Evolutionary conservation across 805 yeast species (phyloP), one percentile per base, ranked within the genome.

Genomic region (Candida sanyiensis): DNA sequence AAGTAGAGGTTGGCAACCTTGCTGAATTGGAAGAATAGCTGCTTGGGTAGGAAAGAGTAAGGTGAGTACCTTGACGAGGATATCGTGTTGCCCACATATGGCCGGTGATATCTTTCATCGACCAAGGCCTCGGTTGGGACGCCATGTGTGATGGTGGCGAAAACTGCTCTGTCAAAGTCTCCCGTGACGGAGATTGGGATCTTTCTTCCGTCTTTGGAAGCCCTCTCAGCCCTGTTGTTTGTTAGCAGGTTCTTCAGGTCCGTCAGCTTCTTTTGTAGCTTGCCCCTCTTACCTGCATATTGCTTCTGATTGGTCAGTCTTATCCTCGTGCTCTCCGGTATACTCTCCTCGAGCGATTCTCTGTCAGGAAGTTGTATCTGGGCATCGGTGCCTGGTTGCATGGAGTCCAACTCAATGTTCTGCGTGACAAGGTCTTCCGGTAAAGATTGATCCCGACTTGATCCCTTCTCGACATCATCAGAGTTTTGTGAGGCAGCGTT

Each of bases 41-140:
- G 87, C 59, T 88, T 88, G 6, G 97, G 97, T 17, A 90, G 50
- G 56, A 90, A 90, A 8, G 88, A 69, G 29, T 90, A 56, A 4
- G 97, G 97, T 2, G 97, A 90, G 62, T 90, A 93, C 63, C 88
- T 89, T 4, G 98, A 93, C 3, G 88, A 88, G 1, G 94, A 84
- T 43, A 93, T 81, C 21, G 70, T 50, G 59, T 93, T 93, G 42
- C 70, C 59, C 39, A 71, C 51, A 58, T 82, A 90, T 0, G 86
- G 78, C 29, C 57, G 68, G 6, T 67, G 60, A 6, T 71, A 74
- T 44, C 96, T 69, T 54, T 83, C 93, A 59, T 90, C 97, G 2
- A 80, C 52, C 26, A 81, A 61, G 2, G 64, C 56, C 8, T 41
- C 47, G 4, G 17, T 59, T 57, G 33, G 40, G 23, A 48, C 46